A percentile compares a stretch with the other conserved stretches of the same genome.
Evolutionary conservation across 2,329 filamentous ascomycete genomes (phyloP).

Genomic region (Neoarthrinium moseri): DNA sequence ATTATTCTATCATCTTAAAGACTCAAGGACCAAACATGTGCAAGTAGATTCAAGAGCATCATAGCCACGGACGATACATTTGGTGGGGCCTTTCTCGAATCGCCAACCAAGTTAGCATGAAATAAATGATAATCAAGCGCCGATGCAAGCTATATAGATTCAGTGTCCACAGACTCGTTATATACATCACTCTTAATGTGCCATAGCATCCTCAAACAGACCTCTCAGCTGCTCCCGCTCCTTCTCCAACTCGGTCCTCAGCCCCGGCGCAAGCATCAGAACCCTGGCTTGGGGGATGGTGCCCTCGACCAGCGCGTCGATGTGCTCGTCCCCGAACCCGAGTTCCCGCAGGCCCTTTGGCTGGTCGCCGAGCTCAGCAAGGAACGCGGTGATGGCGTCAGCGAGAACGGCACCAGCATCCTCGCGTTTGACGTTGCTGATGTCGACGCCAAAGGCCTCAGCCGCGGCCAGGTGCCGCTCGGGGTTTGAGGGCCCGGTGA

Average conservation of each 20-base stretch:
- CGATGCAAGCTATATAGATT: too few relatives aligned
- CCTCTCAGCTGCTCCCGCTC: slow-evolving; percentile 70
- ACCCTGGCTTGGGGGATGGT: slow-evolving; percentile 92
- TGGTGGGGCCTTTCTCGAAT: too few relatives aligned
- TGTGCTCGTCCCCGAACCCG: slow-evolving; percentile 73
- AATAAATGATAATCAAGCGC: too few relatives aligned
- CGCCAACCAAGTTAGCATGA: too few relatives aligned
- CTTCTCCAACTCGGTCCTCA: slow-evolving; percentile 66
- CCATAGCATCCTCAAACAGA: slow-evolving; percentile 64
- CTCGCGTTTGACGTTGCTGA: slow-evolving; percentile 82
- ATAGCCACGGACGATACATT: too few relatives aligned
- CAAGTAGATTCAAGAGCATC: too few relatives aligned
- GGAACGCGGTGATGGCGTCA: slow-evolving; percentile 79
- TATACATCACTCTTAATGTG: slow-evolving; percentile 30
- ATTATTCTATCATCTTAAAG: too few relatives aligned
- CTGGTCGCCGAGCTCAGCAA: slow-evolving; percentile 84
- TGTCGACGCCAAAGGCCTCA: slow-evolving; percentile 87
- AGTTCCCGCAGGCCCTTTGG: slow-evolving; percentile 80
- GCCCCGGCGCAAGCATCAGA: slow-evolving; percentile 82
- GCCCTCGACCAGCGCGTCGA: slow-evolving; percentile 86
- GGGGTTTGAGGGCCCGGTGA: slow-evolving; percentile 88
- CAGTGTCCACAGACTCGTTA: too few relatives aligned
- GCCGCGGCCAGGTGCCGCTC: slow-evolving; percentile 88
- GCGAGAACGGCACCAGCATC: slow-evolving; percentile 85
- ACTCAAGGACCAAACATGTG: too few relatives aligned